Evolutionary conservation across 257 asterid species (phyloP).

Genomic region (Henckelia pumila): DNA sequence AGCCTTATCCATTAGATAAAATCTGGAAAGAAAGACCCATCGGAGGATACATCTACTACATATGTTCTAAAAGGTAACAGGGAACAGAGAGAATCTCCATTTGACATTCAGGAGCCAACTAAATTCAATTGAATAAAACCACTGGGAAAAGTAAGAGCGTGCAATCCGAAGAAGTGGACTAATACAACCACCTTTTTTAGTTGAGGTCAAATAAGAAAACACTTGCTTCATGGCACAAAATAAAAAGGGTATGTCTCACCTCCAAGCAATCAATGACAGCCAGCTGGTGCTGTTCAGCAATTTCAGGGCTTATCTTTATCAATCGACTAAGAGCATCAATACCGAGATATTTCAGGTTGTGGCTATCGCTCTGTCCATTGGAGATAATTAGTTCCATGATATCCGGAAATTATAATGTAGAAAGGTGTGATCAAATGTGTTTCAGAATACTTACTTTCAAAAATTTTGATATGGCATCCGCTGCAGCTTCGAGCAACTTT

Average conservation of each 20-base stretch:
- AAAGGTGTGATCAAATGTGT: constrained; percentile 12
- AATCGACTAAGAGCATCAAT: constrained; percentile 96
- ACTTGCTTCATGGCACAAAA: constrained; percentile 18
- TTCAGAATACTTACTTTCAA: constrained; percentile 57
- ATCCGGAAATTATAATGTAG: constrained; percentile 7
- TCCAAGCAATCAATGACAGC: constrained; percentile 98
- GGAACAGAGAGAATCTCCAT: background rate
- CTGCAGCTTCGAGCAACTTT: constrained; percentile 84
- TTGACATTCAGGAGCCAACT: background rate
- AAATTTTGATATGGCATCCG: constrained; percentile 82
- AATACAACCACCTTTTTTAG: background rate
- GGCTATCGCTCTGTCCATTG: constrained; percentile 88
- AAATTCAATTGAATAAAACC: background rate
- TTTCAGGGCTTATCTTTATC: constrained; percentile 89
- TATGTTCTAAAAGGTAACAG: background rate
- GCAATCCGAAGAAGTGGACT: background rate
- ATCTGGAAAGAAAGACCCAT: constrained; percentile 6
- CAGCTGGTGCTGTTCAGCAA: constrained; percentile 96
- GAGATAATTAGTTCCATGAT: constrained; percentile 17
- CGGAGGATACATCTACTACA: background rate
- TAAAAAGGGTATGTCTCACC: constrained; percentile 44
- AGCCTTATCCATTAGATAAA: background rate
- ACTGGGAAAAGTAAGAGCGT: background rate
- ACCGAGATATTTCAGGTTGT: constrained; percentile 95
- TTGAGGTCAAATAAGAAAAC: constrained; percentile 20